Percentiles rank a stretch among this genome's conserved stretches.
phyloP scores from a whole-genome alignment of 208 protist species.

The Porcisia deanei region DNA sequence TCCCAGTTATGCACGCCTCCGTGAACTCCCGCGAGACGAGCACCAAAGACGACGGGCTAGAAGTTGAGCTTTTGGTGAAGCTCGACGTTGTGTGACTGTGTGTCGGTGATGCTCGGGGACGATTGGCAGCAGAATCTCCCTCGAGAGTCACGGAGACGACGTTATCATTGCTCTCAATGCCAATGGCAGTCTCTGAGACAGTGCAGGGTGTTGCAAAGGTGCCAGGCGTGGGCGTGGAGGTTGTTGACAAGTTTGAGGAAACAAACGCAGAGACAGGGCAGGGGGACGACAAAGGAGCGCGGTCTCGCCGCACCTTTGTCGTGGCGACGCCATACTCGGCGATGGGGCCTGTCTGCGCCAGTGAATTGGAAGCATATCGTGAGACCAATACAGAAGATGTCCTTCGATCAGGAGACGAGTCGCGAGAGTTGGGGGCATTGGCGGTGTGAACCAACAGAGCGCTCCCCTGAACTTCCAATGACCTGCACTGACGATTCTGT shows the following conservation, averaged over 20 bases:
- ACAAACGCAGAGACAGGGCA: too few relatives aligned
- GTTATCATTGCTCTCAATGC: not conserved
- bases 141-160: not conserved
- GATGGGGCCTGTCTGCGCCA: not conserved
- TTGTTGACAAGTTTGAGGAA: not conserved
- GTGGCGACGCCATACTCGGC: not conserved
- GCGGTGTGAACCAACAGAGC: not conserved
- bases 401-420: not conserved
- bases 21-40: not conserved
- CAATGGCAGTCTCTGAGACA: not conserved
- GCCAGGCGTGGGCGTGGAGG: not conserved
- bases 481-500: conserved; percentile 1
- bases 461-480: not conserved
- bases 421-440: not conserved
- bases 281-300: not conserved
- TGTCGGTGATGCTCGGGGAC: not conserved
- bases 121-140: not conserved
- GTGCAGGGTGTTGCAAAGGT: not conserved
- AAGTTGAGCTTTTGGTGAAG: not conserved
- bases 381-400: not conserved
- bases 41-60: not conserved
- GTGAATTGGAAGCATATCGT: not conserved
- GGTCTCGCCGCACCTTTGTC: conserved; percentile 14
- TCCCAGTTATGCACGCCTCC: not conserved
- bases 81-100: not conserved